Percentiles rank a stretch among this genome's conserved stretches.
phyloP scores from a whole-genome alignment of 2,329 filamentous ascomycete genomes.

The Pseudogymnoascus sp. region DNA sequence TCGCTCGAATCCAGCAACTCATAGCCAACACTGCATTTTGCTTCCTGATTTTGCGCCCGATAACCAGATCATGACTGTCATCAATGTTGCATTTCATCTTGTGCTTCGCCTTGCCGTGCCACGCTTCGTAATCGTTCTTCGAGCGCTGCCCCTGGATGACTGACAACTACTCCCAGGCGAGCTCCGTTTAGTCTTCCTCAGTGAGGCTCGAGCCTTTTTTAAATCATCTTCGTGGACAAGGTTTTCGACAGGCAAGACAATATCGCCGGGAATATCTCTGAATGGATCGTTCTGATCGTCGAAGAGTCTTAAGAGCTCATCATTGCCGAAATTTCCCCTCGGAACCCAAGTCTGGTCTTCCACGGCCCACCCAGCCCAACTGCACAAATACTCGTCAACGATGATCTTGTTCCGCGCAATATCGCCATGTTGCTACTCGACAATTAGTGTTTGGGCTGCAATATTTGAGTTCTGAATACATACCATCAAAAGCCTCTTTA shows the following conservation, averaged over 20 bases:
- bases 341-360: conserved; percentile 9
- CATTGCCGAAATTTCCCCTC: background rate
- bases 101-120: background rate
- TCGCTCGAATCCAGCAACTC: background rate
- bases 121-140: background rate
- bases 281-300: background rate
- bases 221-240: background rate
- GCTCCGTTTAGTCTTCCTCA: background rate
- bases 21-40: background rate
- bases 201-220: background rate
- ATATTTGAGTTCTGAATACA: background rate
- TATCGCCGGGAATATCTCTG: background rate
- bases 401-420: background rate
- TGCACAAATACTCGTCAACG: conserved; percentile 9
- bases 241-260: background rate
- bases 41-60: background rate
- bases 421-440: background rate
- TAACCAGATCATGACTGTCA: background rate
- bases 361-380: conserved; percentile 10
- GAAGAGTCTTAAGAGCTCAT: background rate
- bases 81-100: too few relatives aligned
- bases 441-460: background rate
- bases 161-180: background rate
- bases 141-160: background rate
- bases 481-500: conserved; percentile 5